These are phyloP conservation scores for Ophiognomonia clavigignenti-juglandacearum DNA, from an alignment of 2,329 filamentous ascomycete genomes.

Conservation along the genomic window DNA sequence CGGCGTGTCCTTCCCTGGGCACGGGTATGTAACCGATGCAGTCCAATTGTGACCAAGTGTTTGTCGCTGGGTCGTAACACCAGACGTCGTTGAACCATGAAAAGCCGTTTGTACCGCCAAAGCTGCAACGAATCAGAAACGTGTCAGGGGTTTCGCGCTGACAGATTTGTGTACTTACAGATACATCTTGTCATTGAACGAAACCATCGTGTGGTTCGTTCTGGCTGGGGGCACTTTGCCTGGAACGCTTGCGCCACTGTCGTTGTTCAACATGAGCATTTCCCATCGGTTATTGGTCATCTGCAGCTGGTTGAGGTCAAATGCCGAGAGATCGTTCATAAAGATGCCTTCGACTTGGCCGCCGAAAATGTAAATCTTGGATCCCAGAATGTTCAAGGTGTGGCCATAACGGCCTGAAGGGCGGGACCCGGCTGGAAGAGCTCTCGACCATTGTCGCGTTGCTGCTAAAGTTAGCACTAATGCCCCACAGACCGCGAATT, in stretches of 20 bases:
- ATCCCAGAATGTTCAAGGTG: constrained; percentile 91
- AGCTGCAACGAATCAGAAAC: constrained; percentile 46
- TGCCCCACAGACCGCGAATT: background rate
- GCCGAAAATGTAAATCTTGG: constrained; percentile 96
- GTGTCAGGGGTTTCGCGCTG: background rate
- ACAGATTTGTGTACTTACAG: constrained; percentile 54
- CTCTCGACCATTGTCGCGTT: constrained; percentile 95
- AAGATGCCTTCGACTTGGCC: constrained; percentile 97
- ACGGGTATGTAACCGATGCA: constrained; percentile 97
- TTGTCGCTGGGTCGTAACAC: constrained; percentile 82
- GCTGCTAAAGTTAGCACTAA: constrained; percentile 47
- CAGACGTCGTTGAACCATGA: constrained; percentile 99
- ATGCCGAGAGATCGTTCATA: constrained; percentile 94
- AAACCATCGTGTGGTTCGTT: constrained; percentile 92
- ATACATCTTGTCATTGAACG: constrained; percentile 89
- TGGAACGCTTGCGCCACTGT: constrained; percentile 52
- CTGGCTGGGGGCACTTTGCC: constrained; percentile 76
- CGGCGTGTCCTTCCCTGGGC: constrained; percentile 88
- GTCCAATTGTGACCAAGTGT: constrained; percentile 82
- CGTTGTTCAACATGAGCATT: constrained; percentile 73
- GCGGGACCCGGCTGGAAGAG: constrained; percentile 77
- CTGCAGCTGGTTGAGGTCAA: constrained; percentile 92
- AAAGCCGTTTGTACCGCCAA: constrained; percentile 92
- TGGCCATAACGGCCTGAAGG: constrained; percentile 93
- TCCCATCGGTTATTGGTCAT: constrained; percentile 92